Base-by-base conservation (phyloP, 805 yeast species). In the Myxozyma neotropica region DNA sequence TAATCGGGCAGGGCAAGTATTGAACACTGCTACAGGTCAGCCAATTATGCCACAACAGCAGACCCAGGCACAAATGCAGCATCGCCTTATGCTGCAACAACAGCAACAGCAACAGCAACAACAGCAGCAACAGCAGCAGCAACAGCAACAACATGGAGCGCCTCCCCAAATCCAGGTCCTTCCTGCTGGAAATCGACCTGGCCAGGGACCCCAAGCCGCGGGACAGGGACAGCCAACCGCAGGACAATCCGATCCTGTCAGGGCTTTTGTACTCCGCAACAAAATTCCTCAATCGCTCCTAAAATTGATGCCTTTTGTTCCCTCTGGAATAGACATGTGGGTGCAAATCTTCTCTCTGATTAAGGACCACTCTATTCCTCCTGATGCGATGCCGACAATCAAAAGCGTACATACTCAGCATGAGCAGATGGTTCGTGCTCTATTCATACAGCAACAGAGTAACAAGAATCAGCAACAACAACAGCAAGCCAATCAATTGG, bases 291-390 rank as follows among this genome's bases (percentile, higher is more conserved):
- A 81, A 15, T 81, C 83, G 1, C 72, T 89, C 26, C 73, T 89
- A 21, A 78, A 80, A 54, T 82, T 82, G 67, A 81, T 89, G 48
- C 95, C 96, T 8, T 86, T 82, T 48, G 76, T 89, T 35, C 97
- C 97, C 0, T 85, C 86, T 13, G 86, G 84, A 51, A 85, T 85
- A 29, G 85, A 81, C 66, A 88, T 95, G 5, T 91, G 96, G 96
- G 82, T 83, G 23, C 88, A 85, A 70, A 83, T 89, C 29, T 83
- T 85, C 72, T 86, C 85, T 43, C 80, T 85, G 66, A 73, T 84
- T 45, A 81, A 83, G 64, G 80, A 81, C 63, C 83, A 83, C 59
- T 77, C 82, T 59, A 74, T 88, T 40, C 83, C 88, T 1, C 80
- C 81, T 5, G 80, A 83, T 35, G 81, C 81, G 27, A 74, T 86